phyloP scores from a whole-genome alignment of 208 protist genomes.

The Trypanosoma theileri region DNA sequence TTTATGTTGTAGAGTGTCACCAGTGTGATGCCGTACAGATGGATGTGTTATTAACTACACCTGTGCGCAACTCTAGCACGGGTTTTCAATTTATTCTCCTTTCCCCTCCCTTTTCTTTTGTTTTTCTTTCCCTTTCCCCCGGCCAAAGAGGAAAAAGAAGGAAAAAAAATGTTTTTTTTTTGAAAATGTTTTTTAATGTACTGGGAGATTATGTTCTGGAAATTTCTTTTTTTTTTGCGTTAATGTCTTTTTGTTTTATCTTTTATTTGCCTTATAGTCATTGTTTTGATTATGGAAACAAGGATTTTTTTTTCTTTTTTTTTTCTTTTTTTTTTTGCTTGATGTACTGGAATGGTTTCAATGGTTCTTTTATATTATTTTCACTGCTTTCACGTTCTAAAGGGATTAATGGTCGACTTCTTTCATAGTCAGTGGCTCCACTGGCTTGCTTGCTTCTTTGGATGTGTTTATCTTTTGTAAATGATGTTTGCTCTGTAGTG shows the following conservation, averaged over 20 bases:
- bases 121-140: not conserved
- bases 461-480: too few relatives aligned
- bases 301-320: slow-evolving; percentile 1
- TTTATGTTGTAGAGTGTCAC: not conserved
- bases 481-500: too few relatives aligned
- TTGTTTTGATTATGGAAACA: not conserved
- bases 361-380: too few relatives aligned
- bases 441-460: too few relatives aligned
- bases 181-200: too few relatives aligned
- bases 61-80: not conserved
- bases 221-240: slow-evolving; percentile 11
- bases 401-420: too few relatives aligned
- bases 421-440: too few relatives aligned
- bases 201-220: too few relatives aligned
- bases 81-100: not conserved
- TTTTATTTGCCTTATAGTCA: not conserved
- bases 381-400: too few relatives aligned
- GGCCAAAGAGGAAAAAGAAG: too few relatives aligned
- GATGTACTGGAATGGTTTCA: not conserved
- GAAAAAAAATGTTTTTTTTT: too few relatives aligned
- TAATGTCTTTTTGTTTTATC: not conserved
- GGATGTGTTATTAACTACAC: not conserved
- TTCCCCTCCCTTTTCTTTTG: not conserved
- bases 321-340: slow-evolving; percentile 11
- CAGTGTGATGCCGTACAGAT: not conserved